Evolutionary conservation across 176 grass and related monocot species (phyloP).

Genomic region (Dendrocalamus sinicus): DNA sequence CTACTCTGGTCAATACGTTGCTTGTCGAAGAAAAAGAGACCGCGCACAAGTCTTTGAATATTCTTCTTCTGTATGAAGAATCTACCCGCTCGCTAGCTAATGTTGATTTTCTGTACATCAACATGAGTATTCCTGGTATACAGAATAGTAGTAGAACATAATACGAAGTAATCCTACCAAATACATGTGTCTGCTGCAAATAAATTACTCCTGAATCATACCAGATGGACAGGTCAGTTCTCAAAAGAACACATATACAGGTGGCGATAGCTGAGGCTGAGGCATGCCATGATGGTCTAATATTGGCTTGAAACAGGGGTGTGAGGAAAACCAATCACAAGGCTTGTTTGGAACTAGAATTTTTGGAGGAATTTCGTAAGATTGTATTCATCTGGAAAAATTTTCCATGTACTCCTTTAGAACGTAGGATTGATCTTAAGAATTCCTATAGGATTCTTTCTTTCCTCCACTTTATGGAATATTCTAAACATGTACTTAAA

Average conservation of each 20-base stretch:
- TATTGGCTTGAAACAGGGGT: neutral
- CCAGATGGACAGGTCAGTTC: neutral
- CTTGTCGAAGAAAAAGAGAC: neutral
- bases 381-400: no score
- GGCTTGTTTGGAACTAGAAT: no score
- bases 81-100: neutral
- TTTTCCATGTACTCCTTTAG: no score
- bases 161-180: neutral
- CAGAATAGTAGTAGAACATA: neutral
- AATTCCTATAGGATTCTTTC: no score
- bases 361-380: no score
- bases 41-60: neutral
- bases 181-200: neutral
- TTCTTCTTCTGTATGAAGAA: neutral
- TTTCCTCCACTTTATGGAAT: no score
- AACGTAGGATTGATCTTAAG: no score
- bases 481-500: no score
- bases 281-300: neutral
- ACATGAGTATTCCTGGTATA: neutral
- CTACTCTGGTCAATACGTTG: conserved; percentile 9
- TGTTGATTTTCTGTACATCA: neutral
- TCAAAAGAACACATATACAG: neutral
- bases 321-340: neutral
- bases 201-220: neutral
- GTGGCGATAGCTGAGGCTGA: neutral